Percentiles rank a stretch among this genome's conserved stretches.
Evolutionary conservation across 2,329 filamentous ascomycete species (phyloP).

Genomic region (Sporothrix globosa): DNA sequence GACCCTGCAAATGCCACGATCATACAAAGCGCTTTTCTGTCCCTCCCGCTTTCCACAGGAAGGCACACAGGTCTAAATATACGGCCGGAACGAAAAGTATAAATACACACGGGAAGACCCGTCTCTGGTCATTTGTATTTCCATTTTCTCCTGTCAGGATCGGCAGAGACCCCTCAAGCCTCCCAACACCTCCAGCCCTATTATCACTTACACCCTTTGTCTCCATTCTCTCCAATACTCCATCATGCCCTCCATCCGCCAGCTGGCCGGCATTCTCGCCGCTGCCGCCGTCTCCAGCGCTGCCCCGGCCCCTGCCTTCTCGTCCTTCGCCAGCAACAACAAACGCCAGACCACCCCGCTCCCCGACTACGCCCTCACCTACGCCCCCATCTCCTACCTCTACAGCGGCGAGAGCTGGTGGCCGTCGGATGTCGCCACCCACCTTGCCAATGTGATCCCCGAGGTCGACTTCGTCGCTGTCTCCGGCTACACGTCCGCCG

Average conservation of each 20-base stretch:
- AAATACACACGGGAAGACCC: neutral
- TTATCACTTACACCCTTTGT: neutral
- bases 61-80: slow-evolving; percentile 1
- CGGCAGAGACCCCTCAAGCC: neutral
- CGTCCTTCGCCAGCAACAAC: neutral
- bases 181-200: neutral
- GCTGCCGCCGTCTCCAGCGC: slow-evolving; percentile 21
- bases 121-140: neutral
- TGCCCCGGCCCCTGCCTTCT: neutral
- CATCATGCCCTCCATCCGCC: slow-evolving; percentile 28
- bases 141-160: neutral
- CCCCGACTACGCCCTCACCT: slow-evolving; percentile 36
- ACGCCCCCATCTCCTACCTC: slow-evolving; percentile 36
- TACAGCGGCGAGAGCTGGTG: slow-evolving; percentile 36
- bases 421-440: slow-evolving; percentile 36
- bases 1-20: slow-evolving; percentile 1
- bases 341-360: slow-evolving; percentile 32
- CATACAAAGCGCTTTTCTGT: neutral
- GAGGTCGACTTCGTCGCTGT: slow-evolving; percentile 32
- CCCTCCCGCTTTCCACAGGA: neutral
- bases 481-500: slow-evolving; percentile 25
- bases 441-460: slow-evolving; percentile 36
- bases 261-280: slow-evolving; percentile 12
- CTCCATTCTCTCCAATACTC: neutral
- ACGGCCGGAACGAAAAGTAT: neutral